Evolutionary conservation across 106 monocot genomes (phyloP).

Genomic region (Xerophyta viscosa): DNA sequence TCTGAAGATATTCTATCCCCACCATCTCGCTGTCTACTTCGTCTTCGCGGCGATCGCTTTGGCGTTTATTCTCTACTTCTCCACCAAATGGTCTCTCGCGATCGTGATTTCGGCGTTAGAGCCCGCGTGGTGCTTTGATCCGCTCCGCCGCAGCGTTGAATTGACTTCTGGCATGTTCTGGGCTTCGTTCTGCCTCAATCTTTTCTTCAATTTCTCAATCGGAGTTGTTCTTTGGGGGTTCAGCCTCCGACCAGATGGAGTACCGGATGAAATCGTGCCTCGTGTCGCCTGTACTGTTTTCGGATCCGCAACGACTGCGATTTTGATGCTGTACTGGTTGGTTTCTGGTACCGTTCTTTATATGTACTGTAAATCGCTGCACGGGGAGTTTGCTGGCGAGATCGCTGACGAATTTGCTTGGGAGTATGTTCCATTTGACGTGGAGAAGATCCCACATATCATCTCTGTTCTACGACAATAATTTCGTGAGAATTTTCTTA

Average conservation of each 20-base stretch:
- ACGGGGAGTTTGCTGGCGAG: slow-evolving; percentile 58
- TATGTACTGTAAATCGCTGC: slow-evolving; percentile 51
- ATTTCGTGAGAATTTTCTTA: no score
- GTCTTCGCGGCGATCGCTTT: neutral
- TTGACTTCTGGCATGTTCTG: slow-evolving; percentile 29
- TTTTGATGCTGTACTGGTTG: slow-evolving; percentile 33
- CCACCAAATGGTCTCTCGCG: neutral
- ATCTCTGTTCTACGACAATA: slow-evolving; percentile 35
- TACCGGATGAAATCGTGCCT: slow-evolving; percentile 2
- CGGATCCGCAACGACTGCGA: slow-evolving; percentile 11
- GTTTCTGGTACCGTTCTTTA: slow-evolving; percentile 34
- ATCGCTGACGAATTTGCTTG: slow-evolving; percentile 44
- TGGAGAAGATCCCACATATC: slow-evolving; percentile 39
- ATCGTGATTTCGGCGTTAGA: slow-evolving; percentile 21
- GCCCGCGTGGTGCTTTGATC: slow-evolving; percentile 23
- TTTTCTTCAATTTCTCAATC: slow-evolving; percentile 24
- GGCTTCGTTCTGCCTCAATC: slow-evolving; percentile 21
- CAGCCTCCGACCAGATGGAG: slow-evolving; percentile 2
- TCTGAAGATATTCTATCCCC: no score
- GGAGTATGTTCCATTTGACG: slow-evolving; percentile 52
- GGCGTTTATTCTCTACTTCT: slow-evolving; percentile 8
- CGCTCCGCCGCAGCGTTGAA: slow-evolving; percentile 26
- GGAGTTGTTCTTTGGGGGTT: slow-evolving; percentile 25
- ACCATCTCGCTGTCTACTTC: neutral
- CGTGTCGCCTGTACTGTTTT: slow-evolving; percentile 32